A percentile compares a stretch with the other conserved stretches of the same genome.
Evolutionary conservation across 2,329 filamentous ascomycete species (phyloP).

Genomic region (Endoconidiophora laricicola): DNA sequence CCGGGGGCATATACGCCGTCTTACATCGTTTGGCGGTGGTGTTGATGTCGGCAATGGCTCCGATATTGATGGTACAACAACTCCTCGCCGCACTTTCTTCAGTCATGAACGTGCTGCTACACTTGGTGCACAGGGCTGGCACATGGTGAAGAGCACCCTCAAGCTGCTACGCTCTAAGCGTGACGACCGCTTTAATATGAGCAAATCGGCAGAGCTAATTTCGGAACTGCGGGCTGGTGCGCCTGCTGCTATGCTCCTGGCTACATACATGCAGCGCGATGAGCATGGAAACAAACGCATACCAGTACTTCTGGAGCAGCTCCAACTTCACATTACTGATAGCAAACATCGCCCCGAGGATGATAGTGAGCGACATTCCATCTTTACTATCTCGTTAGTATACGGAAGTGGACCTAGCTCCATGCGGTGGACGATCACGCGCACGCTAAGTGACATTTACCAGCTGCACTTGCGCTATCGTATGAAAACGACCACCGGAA

Average conservation of each 20-base stretch:
- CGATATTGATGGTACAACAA: slow-evolving; percentile 39
- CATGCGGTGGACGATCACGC: slow-evolving; percentile 90
- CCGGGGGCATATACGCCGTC: slow-evolving; percentile 43
- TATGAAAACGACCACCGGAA: slow-evolving; percentile 53
- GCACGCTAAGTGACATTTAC: slow-evolving; percentile 75
- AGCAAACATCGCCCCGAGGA: slow-evolving; percentile 52
- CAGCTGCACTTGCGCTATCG: slow-evolving; percentile 93
- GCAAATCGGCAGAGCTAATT: slow-evolving; percentile 91
- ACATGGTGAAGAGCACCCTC: slow-evolving; percentile 77
- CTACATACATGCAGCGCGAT: slow-evolving; percentile 94
- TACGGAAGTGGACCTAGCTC: slow-evolving; percentile 90
- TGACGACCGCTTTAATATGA: slow-evolving; percentile 77
- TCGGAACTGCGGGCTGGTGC: slow-evolving; percentile 85
- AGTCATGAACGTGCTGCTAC: slow-evolving; percentile 52
- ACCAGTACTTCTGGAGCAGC: slow-evolving; percentile 83
- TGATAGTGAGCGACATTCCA: slow-evolving; percentile 53
- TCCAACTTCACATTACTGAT: slow-evolving; percentile 75
- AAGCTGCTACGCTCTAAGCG: slow-evolving; percentile 66
- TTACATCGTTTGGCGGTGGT: slow-evolving; percentile 49
- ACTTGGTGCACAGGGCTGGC: slow-evolving; percentile 72
- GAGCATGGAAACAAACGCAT: slow-evolving; percentile 92
- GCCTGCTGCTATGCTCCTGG: slow-evolving; percentile 82
- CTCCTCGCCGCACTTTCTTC: slow-evolving; percentile 39
- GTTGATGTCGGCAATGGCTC: slow-evolving; percentile 30
- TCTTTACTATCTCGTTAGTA: slow-evolving; percentile 84